Evolutionary conservation across 1,139 yeast genomes (phyloP), one percentile per base, ranked within the genome.

Genomic region (Yamadazyma conglobata): DNA sequence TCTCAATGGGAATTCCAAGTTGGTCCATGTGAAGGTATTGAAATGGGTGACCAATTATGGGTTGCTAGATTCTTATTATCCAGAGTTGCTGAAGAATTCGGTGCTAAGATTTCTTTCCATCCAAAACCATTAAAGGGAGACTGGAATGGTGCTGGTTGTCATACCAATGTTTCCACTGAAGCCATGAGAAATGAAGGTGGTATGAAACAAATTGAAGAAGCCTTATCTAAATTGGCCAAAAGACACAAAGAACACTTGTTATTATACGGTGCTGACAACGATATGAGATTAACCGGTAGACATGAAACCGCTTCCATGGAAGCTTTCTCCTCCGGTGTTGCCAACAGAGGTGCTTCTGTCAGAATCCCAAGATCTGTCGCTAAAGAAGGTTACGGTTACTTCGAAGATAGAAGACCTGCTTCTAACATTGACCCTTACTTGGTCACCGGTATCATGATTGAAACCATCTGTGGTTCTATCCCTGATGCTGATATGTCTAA

Each of bases 131-230:
- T 88, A 65, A 78, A 82, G 73, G 98, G 98, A 53, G 97, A 91
- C 69, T 91, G 97, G 97, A 91, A 91, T 67, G 98, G 98, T 73
- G 97, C 98, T 62, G 98, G 98, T 56, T 89, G 97, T 76, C 98
- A 91, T 72, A 91, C 98, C 62, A 91, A 91, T 64, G 97, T 91
- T 44, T 88, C 96, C 32, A 91, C 98, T 53, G 78, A 74, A 66
- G 59, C 58, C 32, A 91, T 89, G 97, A 87, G 98, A 75, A 64
- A 61, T 27, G 84, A 88, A 58, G 98, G 98, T 64, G 98, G 98
- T 60, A 86, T 89, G 88, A 84, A 86, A 70, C 70, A 67, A 64
- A 91, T 91, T 58, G 96, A 91, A 56, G 83, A 73, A 40, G 97
- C 98, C 42, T 79, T 91, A 54, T 87, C 83, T 60, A 87, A 87